These are phyloP conservation scores for Colletotrichum agaves DNA, from an alignment of 2,329 filamentous ascomycete genomes.

Conservation along the genomic window DNA sequence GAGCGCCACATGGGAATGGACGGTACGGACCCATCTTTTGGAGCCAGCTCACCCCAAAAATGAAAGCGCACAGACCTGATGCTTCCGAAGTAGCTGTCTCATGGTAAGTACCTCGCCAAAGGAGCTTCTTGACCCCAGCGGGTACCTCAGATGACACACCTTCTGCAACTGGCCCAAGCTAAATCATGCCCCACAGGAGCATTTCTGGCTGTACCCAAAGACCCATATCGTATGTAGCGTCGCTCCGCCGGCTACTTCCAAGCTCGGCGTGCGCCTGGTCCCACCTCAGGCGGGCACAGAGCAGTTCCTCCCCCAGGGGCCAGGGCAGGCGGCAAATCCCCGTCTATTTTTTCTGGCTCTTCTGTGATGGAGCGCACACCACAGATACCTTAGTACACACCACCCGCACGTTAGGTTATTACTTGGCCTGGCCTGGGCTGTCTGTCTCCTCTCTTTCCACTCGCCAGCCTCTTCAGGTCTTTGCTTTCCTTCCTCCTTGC, in stretches of 20 bases:
- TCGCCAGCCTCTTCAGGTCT: constrained; percentile 35
- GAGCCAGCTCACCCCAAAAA: constrained; percentile 23
- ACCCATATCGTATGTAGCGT: constrained; percentile 3
- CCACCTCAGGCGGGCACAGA: constrained; percentile 24
- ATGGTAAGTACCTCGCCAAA: constrained; percentile 1
- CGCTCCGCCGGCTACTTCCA: constrained; percentile 18
- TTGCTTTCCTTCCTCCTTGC: constrained; percentile 32
- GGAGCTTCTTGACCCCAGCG: background rate
- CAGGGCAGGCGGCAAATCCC: constrained; percentile 34
- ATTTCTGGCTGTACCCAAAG: constrained; percentile 6
- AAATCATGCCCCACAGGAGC: background rate
- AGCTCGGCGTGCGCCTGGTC: constrained; percentile 27
- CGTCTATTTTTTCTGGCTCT: constrained; percentile 20
- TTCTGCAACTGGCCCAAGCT: background rate
- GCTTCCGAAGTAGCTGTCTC: constrained; percentile 8
- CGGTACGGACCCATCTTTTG: constrained; percentile 6
- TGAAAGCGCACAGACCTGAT: constrained; percentile 29
- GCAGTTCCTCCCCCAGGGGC: constrained; percentile 29
- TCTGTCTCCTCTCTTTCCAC: constrained; percentile 36
- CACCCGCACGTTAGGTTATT: background rate
- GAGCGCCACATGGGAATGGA: constrained; percentile 33
- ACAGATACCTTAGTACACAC: background rate
- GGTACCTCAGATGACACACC: constrained; percentile 6
- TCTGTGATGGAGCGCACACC: background rate
- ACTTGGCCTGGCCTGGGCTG: constrained; percentile 5